phyloP scores from a whole-genome alignment of 108 stramenopile species.

The Stephanodiscus triporus region DNA sequence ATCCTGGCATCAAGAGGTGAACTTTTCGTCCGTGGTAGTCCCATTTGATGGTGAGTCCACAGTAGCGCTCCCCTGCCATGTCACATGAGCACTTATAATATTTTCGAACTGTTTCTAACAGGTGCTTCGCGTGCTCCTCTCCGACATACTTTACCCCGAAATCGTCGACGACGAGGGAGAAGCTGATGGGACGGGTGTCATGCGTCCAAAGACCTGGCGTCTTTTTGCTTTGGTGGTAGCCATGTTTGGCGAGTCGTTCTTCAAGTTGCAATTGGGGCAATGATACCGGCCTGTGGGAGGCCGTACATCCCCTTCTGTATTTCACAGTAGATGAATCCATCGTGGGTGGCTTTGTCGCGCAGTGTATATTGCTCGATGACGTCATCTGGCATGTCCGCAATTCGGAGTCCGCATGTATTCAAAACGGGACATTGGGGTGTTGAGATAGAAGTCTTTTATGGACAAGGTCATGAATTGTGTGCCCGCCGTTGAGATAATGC shows the following conservation, averaged over 20 bases:
- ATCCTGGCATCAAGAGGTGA: no score
- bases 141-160: constrained; percentile 52
- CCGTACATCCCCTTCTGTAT: constrained; percentile 49
- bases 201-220: constrained; percentile 57
- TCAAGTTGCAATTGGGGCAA: constrained; percentile 24
- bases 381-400: constrained; percentile 31
- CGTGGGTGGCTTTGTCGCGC: no score
- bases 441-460: constrained; percentile 56
- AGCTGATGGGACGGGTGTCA: constrained; percentile 7
- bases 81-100: constrained; percentile 30
- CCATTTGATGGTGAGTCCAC: constrained; percentile 47
- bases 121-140: constrained; percentile 34
- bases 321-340: constrained; percentile 19
- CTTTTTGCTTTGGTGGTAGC: constrained; percentile 12
- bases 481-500: constrained; percentile 32
- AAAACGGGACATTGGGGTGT: constrained; percentile 25
- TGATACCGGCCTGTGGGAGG: constrained; percentile 46
- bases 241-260: constrained; percentile 7
- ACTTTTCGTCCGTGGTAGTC: constrained; percentile 22
- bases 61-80: constrained; percentile 20
- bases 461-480: constrained; percentile 45
- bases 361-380: constrained; percentile 40
- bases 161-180: constrained; percentile 58
- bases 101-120: constrained; percentile 12
- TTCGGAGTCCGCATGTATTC: constrained; percentile 49